A percentile compares a stretch with the other conserved stretches of the same genome.
phyloP scores from a whole-genome alignment of 2,329 filamentous ascomycete species.

The Fusarium camptoceras region DNA sequence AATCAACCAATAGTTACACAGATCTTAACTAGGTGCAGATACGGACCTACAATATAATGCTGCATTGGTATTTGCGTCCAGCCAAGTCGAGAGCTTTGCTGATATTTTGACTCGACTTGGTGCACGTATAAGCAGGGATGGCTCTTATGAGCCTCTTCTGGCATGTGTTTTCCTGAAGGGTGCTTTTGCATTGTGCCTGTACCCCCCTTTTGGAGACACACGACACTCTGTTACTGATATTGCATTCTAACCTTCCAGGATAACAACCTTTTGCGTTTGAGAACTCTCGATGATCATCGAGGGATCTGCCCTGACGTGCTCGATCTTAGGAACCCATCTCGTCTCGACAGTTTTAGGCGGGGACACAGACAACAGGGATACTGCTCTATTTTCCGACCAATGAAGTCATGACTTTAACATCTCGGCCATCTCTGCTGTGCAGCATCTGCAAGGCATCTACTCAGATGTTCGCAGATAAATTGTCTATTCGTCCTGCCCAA shows the following conservation, averaged over 20 bases:
- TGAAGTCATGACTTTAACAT: slow-evolving; percentile 10
- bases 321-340: slow-evolving; percentile 9
- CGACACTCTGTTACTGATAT: not conserved
- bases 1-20: slow-evolving; percentile 2
- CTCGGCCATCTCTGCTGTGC: not conserved
- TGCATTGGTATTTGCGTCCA: not conserved
- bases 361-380: slow-evolving; percentile 9
- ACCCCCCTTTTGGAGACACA: not conserved
- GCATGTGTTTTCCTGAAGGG: slow-evolving; percentile 10
- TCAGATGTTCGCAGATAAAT: not conserved
- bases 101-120: not conserved
- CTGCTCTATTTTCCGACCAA: slow-evolving; percentile 12
- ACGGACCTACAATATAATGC: not conserved
- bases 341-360: slow-evolving; percentile 10
- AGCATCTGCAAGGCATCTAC: slow-evolving; percentile 10
- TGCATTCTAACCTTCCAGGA: not conserved
- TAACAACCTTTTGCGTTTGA: not conserved
- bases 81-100: not conserved
- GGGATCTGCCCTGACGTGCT: slow-evolving; percentile 16
- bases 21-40: not conserved
- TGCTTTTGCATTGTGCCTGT: slow-evolving; percentile 12
- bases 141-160: slow-evolving; percentile 1
- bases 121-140: not conserved
- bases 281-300: slow-evolving; percentile 17
- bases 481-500: not conserved